A percentile compares a stretch with the other conserved stretches of the same genome.
Conservation (phyloP, 371 early-diverging fungal species). For the Mucor irregularis region DNA sequence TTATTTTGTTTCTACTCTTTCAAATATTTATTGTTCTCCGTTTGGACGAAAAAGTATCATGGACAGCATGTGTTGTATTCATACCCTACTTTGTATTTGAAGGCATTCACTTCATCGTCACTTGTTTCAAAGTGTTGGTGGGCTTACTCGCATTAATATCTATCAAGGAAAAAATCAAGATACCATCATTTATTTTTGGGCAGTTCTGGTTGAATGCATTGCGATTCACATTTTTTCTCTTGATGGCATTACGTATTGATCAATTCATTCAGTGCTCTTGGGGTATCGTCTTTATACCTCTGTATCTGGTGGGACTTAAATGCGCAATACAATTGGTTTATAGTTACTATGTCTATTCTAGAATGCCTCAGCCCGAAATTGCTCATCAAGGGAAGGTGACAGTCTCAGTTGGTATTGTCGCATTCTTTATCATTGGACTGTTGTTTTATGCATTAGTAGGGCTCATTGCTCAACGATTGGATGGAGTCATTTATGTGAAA, state of each 20-base stretch:
- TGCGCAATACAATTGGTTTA: constrained; percentile 52
- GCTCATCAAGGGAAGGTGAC: constrained; percentile 57
- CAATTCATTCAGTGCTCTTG: constrained; percentile 59
- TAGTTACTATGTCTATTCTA: constrained; percentile 49
- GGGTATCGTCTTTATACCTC: constrained; percentile 80
- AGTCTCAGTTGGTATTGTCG: constrained; percentile 48
- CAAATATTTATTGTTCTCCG: constrained; percentile 58
- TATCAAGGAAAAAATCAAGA: not conserved
- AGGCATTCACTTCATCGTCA: constrained; percentile 45
- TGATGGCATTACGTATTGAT: constrained; percentile 68
- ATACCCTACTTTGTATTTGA: constrained; percentile 75
- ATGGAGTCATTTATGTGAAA: constrained; percentile 47
- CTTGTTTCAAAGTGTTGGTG: constrained; percentile 23
- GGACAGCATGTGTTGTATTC: constrained; percentile 64
- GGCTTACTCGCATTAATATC: constrained; percentile 15
- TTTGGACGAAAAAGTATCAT: constrained; percentile 44
- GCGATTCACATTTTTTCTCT: constrained; percentile 55
- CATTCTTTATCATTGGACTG: constrained; percentile 52
- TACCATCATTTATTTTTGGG: constrained; percentile 31
- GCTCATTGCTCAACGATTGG: constrained; percentile 66
- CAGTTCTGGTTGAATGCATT: constrained; percentile 60
- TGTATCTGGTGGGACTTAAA: constrained; percentile 68
- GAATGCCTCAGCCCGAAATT: constrained; percentile 49
- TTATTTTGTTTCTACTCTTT: constrained; percentile 43
- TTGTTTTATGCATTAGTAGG: constrained; percentile 75